Conservation (phyloP, 495 filamentous ascomycete species). For the Penicillium tannophilum region DNA sequence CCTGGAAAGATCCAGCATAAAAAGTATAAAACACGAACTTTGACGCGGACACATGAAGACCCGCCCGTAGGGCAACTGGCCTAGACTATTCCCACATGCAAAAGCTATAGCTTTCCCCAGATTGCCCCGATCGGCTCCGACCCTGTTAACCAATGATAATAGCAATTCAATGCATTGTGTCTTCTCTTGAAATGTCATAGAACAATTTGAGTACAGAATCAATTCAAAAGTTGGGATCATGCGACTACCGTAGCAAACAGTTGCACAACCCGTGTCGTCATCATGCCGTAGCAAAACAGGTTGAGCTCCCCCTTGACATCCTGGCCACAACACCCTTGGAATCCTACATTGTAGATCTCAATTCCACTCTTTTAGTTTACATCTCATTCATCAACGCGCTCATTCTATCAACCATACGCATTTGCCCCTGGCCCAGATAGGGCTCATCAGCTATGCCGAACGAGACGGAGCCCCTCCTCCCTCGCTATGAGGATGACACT, state of each 20-base stretch:
- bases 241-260: not conserved
- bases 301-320: conserved; percentile 9
- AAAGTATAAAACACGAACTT: too few relatives aligned
- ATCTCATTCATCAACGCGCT: not conserved
- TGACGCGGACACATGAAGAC: too few relatives aligned
- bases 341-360: conserved; percentile 2
- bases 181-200: not conserved
- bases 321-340: not conserved
- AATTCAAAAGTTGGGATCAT: not conserved
- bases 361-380: not conserved
- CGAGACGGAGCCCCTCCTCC: conserved; percentile 77
- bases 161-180: not conserved
- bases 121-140: conserved; percentile 1
- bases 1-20: too few relatives aligned
- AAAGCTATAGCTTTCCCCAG: conserved; percentile 1
- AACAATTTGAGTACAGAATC: not conserved
- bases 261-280: conserved; percentile 16
- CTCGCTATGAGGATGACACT: conserved; percentile 84
- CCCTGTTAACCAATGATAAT: not conserved
- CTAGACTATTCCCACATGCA: not conserved
- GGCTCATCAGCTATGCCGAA: conserved; percentile 45
- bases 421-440: not conserved
- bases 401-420: not conserved
- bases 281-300: conserved; percentile 19
- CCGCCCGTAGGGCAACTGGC: too few relatives aligned